These are phyloP conservation scores for Didymella sp. DNA, from an alignment of 2,329 filamentous ascomycete species.

Conservation along the genomic window DNA sequence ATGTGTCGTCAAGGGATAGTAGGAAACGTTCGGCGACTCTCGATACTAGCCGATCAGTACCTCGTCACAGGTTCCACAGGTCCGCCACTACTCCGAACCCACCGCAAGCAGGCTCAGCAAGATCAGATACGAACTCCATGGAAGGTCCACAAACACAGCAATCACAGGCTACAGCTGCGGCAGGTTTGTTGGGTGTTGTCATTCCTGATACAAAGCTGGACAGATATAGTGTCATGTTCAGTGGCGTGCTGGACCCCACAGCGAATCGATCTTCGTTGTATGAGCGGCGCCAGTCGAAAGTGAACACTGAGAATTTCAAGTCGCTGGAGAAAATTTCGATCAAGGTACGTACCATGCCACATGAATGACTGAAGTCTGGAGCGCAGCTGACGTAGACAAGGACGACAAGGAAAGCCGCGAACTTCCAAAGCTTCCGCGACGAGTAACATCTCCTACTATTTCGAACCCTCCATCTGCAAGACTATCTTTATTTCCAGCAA, in stretches of 20 bases:
- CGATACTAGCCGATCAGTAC: slow-evolving; percentile 5
- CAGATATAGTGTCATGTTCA: slow-evolving; percentile 94
- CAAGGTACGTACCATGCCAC: slow-evolving; percentile 37
- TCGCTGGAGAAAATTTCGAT: slow-evolving; percentile 41
- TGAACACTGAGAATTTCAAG: slow-evolving; percentile 46
- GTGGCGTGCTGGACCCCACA: slow-evolving; percentile 66
- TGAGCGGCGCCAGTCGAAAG: slow-evolving; percentile 45
- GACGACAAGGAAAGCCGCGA: slow-evolving; percentile 27
- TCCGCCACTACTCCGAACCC: slow-evolving; percentile 29
- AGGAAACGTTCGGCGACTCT: slow-evolving; percentile 23
- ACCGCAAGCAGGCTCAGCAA: slow-evolving; percentile 8
- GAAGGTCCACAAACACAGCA: neutral
- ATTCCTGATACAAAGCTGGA: slow-evolving; percentile 85
- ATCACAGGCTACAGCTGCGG: neutral
- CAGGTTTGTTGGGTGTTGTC: slow-evolving; percentile 68
- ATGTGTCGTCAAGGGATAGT: slow-evolving; percentile 26
- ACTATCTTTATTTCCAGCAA: slow-evolving; percentile 45
- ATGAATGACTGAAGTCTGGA: slow-evolving; percentile 1
- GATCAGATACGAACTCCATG: neutral
- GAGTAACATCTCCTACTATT: slow-evolving; percentile 45
- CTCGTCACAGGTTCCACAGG: slow-evolving; percentile 20
- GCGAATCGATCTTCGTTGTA: slow-evolving; percentile 40
- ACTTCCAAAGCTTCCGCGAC: slow-evolving; percentile 30
- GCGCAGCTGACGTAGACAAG: slow-evolving; percentile 21
- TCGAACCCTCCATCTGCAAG: slow-evolving; percentile 38